Percentiles rank a stretch among this genome's conserved stretches.
Conservation (phyloP, 2,329 filamentous ascomycete genomes). For the Trichoderma harzianum region DNA sequence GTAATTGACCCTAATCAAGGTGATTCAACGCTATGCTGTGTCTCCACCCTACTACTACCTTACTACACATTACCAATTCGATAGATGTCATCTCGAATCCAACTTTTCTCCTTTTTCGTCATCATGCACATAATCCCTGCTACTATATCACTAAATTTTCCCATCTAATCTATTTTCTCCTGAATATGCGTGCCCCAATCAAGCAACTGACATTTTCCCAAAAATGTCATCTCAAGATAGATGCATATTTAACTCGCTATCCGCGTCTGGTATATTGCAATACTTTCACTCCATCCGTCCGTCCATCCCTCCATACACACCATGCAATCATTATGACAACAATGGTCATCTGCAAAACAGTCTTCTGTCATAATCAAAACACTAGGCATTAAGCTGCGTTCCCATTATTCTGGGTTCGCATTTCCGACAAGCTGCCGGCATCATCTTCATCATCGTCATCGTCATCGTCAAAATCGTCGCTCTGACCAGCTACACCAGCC, state of each 20-base stretch:
- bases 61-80: not conserved
- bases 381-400: not conserved
- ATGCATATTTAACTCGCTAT: not conserved
- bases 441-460: slow-evolving; percentile 24
- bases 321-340: not conserved
- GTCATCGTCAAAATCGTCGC: slow-evolving; percentile 35
- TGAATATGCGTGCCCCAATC: not conserved
- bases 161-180: not conserved
- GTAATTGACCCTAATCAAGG: no score
- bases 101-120: not conserved
- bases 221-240: no score
- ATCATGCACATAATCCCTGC: not conserved
- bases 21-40: not conserved
- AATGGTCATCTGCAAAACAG: not conserved
- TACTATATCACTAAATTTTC: not conserved
- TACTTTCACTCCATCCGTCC: not conserved
- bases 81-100: not conserved
- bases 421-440: slow-evolving; percentile 18
- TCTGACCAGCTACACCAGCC: slow-evolving; percentile 29
- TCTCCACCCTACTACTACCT: not conserved
- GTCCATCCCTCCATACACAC: not conserved
- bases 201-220: not conserved
- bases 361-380: not conserved
- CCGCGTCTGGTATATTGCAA: not conserved
- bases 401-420: not conserved